A percentile compares a stretch with the other conserved stretches of the same genome.
phyloP scores from a whole-genome alignment of 2,329 filamentous ascomycete species.

The Aspergillus sp. region DNA sequence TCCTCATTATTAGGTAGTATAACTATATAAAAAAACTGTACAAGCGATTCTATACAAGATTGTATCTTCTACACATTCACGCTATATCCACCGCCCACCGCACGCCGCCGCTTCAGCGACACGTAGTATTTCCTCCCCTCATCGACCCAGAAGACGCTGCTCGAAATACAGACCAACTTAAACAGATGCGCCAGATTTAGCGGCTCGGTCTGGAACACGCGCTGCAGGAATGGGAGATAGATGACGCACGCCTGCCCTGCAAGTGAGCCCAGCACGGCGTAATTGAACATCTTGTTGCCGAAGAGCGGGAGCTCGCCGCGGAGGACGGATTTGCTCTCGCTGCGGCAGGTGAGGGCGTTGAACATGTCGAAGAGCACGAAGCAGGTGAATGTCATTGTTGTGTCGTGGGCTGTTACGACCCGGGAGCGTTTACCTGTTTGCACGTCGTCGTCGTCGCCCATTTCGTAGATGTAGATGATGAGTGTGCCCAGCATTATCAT shows the following conservation, averaged over 20 bases:
- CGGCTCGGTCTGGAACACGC: slow-evolving; percentile 94
- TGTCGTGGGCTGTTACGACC: slow-evolving; percentile 86
- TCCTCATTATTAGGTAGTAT: slow-evolving; percentile 8
- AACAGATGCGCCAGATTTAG: slow-evolving; percentile 75
- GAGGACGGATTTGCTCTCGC: slow-evolving; percentile 85
- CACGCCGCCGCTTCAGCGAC: slow-evolving; percentile 35
- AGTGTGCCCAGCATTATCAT: slow-evolving; percentile 95
- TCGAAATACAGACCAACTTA: slow-evolving; percentile 74
- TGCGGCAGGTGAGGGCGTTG: slow-evolving; percentile 92
- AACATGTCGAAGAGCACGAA: slow-evolving; percentile 99
- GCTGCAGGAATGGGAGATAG: slow-evolving; percentile 91
- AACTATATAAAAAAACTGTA: slow-evolving; percentile 7
- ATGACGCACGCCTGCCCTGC: slow-evolving; percentile 88
- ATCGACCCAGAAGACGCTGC: slow-evolving; percentile 93
- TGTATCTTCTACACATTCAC: slow-evolving; percentile 40
- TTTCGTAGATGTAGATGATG: slow-evolving; percentile 87
- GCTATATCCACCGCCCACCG: slow-evolving; percentile 46
- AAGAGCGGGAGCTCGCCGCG: slow-evolving; percentile 82
- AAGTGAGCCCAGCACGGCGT: slow-evolving; percentile 84
- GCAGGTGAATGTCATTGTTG: slow-evolving; percentile 98
- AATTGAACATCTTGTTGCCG: slow-evolving; percentile 93
- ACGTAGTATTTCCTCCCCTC: slow-evolving; percentile 77
- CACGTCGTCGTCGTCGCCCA: slow-evolving; percentile 68
- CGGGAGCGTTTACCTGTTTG: slow-evolving; percentile 51
- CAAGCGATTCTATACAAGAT: slow-evolving; percentile 2